These are phyloP conservation scores for Stagonosporopsis vannaccii DNA, from an alignment of 2,329 filamentous ascomycete species.

Conservation along the genomic window DNA sequence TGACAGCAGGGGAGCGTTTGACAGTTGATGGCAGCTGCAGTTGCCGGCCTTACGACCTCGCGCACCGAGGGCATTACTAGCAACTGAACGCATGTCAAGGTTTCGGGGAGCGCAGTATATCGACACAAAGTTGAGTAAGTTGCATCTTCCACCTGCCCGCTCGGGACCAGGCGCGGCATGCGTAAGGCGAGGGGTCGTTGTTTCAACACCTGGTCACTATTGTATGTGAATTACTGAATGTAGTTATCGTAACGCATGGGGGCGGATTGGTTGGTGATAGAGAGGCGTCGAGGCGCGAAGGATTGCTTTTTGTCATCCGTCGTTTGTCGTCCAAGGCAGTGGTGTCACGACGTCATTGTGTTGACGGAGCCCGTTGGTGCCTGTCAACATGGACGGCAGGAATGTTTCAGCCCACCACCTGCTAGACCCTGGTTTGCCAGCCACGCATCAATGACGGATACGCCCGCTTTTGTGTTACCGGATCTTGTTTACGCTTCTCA, in stretches of 20 bases:
- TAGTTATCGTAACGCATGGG: background rate
- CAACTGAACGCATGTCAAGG: background rate
- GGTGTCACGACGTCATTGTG: conserved; percentile 9
- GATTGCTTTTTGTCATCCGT: conserved; percentile 9
- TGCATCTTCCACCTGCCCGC: background rate
- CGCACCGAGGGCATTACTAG: background rate
- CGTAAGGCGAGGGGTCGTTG: background rate
- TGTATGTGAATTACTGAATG: background rate
- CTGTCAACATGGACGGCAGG: conserved; percentile 9
- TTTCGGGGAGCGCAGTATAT: background rate
- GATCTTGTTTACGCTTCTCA: background rate
- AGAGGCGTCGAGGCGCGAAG: background rate
- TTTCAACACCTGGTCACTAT: conserved; percentile 10
- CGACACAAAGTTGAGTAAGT: background rate
- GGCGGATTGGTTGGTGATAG: conserved; percentile 5
- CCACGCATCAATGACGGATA: conserved; percentile 7
- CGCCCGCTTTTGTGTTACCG: conserved; percentile 11
- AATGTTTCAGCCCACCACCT: conserved; percentile 14
- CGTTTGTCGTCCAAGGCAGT: conserved; percentile 8
- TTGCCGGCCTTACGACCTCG: conserved; percentile 1
- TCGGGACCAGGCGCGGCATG: conserved; percentile 5
- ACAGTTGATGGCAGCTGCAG: background rate
- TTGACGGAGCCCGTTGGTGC: background rate
- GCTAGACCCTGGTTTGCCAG: conserved; percentile 11
- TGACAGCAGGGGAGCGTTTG: background rate